phyloP scores from a whole-genome alignment of 2,329 filamentous ascomycete genomes.

The Xylariales sp. region DNA sequence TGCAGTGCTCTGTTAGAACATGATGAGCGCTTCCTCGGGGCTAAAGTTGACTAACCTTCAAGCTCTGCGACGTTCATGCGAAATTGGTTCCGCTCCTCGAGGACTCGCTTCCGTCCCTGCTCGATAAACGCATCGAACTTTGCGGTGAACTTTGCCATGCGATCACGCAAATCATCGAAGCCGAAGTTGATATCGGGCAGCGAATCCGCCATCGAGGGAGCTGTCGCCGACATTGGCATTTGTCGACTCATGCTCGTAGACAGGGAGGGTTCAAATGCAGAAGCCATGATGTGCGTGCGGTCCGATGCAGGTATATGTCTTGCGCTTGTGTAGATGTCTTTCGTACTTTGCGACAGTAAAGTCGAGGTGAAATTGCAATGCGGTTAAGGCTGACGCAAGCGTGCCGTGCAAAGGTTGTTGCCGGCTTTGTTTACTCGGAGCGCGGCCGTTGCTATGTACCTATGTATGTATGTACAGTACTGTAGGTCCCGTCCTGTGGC shows the following conservation, averaged over 20 bases:
- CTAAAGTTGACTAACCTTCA: conserved; percentile 58
- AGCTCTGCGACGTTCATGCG: conserved; percentile 84
- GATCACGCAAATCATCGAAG: conserved; percentile 90
- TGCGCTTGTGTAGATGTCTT: no score
- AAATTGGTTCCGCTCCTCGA: conserved; percentile 93
- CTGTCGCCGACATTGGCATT: conserved; percentile 50
- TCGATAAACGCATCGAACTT: conserved; percentile 95
- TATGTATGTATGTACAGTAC: no score
- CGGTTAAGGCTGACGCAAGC: background rate
- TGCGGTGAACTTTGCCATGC: conserved; percentile 88
- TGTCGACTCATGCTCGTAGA: conserved; percentile 58
- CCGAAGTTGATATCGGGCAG: conserved; percentile 91
- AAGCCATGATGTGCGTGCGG: conserved; percentile 42
- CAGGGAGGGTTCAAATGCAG: conserved; percentile 64
- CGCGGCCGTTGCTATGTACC: conserved; percentile 5
- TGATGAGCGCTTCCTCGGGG: conserved; percentile 1
- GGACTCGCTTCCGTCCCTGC: conserved; percentile 77
- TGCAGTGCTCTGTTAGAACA: conserved; percentile 34
- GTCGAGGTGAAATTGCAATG: background rate
- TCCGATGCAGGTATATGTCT: no score
- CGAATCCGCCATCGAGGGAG: conserved; percentile 66
- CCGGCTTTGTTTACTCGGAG: conserved; percentile 8
- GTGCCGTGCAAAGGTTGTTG: background rate
- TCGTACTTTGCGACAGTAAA: no score
- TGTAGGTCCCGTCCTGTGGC: background rate